phyloP scores from a whole-genome alignment of 768 basidiomycete species.

The Trametes coccinea region DNA sequence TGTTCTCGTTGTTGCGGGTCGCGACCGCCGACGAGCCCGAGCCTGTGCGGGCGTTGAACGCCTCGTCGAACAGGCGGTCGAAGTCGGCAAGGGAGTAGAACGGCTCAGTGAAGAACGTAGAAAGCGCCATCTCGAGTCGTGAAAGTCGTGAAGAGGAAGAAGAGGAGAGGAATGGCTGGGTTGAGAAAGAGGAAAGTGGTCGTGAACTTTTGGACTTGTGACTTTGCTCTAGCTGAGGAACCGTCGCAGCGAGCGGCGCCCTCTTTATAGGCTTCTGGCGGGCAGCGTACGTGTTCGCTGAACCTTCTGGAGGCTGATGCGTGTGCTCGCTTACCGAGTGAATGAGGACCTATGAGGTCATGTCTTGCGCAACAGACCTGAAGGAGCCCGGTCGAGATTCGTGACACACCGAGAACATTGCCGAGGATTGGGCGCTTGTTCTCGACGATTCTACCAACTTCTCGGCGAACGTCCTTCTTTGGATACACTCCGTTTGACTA shows the following conservation, averaged over 20 bases:
- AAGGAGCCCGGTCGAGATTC: background rate
- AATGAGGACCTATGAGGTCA: background rate
- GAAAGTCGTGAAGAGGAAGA: constrained; percentile 18
- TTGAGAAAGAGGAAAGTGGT: constrained; percentile 17
- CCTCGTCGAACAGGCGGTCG: constrained; percentile 47
- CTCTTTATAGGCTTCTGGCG: background rate
- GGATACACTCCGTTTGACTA: no score
- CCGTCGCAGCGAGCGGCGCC: background rate
- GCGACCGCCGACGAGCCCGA: constrained; percentile 1
- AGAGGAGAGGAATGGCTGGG: background rate
- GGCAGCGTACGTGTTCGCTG: background rate
- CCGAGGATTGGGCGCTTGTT: background rate
- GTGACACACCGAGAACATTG: background rate
- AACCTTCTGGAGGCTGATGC: constrained; percentile 6
- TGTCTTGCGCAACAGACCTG: background rate
- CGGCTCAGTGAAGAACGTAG: constrained; percentile 44
- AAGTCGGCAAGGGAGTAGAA: constrained; percentile 41
- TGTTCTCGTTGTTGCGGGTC: constrained; percentile 4
- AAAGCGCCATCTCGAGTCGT: constrained; percentile 36
- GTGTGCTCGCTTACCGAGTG: background rate
- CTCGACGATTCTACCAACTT: background rate
- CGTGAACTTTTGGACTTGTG: constrained; percentile 19
- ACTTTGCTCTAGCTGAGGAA: constrained; percentile 19
- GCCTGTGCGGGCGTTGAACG: constrained; percentile 31
- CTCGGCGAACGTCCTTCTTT: no score